These are phyloP conservation scores for Herpetospermum pedunculosum DNA, from an alignment of 306 rosid species.

Conservation along the genomic window DNA sequence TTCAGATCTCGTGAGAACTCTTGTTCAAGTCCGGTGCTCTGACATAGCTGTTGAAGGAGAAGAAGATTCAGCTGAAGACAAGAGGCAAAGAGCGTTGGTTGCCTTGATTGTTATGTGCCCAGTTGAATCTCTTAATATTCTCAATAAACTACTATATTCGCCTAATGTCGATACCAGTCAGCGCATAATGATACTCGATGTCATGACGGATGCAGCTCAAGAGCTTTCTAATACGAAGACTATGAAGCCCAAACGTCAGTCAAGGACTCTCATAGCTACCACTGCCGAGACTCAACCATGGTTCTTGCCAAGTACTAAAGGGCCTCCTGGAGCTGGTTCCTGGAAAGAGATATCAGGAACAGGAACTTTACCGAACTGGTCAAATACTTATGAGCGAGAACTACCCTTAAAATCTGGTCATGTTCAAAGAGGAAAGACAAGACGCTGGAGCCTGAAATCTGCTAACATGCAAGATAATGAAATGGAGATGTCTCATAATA, in stretches of 20 bases:
- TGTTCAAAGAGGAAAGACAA: slow-evolving; percentile 68
- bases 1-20: slow-evolving; percentile 65
- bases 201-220: slow-evolving; percentile 91
- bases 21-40: slow-evolving; percentile 84
- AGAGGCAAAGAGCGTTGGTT: slow-evolving; percentile 72
- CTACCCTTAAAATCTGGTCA: slow-evolving; percentile 55
- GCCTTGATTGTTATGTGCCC: slow-evolving; percentile 71
- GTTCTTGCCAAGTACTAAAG: slow-evolving; percentile 76
- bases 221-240: slow-evolving; percentile 65
- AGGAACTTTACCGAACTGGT: slow-evolving; percentile 69
- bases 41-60: slow-evolving; percentile 85
- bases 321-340: slow-evolving; percentile 65
- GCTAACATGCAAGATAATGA: slow-evolving; percentile 27
- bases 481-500: slow-evolving; percentile 65
- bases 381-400: slow-evolving; percentile 75
- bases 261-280: slow-evolving; percentile 53
- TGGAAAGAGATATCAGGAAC: slow-evolving; percentile 72
- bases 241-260: slow-evolving; percentile 40
- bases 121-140: slow-evolving; percentile 53
- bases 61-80: slow-evolving; percentile 77
- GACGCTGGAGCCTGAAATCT: slow-evolving; percentile 61
- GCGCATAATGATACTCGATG: slow-evolving; percentile 78
- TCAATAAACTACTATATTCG: slow-evolving; percentile 71
- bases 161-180: slow-evolving; percentile 87
- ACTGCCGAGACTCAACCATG: slow-evolving; percentile 68